Evolutionary conservation across 2,329 filamentous ascomycete genomes (phyloP), one percentile per base, ranked within the genome.

Genomic region (Xenoacremonium recifei): DNA sequence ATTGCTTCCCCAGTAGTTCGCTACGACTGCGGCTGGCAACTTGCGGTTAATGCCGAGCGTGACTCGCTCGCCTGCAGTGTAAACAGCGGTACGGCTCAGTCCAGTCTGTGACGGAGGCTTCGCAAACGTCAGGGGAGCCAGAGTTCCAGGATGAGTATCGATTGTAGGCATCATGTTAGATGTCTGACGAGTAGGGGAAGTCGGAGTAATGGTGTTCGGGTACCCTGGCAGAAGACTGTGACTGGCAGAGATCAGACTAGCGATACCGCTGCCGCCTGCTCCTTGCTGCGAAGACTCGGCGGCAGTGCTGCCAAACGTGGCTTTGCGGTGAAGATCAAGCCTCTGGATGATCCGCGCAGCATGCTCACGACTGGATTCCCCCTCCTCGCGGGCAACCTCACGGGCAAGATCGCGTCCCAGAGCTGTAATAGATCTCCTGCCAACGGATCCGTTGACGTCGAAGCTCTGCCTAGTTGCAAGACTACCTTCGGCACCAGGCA

Each of bases 1-100:
- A 42, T 82, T 86, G 57, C 84, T 95, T 37, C 92, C 92, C 92
- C 92, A 97, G 42, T 95, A 79, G 61, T 97, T 97, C 21, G 91
- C 91, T 72, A 96, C 80, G 47, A 96, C 82, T 12, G 89, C 89
- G 37, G 87, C 87, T 1, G 91, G 89, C 66, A 96, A 81, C 17
- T 79, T 79, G 31, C 85, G 80, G n/a, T 76, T 76, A 35, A 73
- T 79, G n/a, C 82, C 82, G 15, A 82, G 65, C 3, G 89, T 73
- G 2, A 82, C 81, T 46, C 85, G 79, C 58, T 96, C 90, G 38
- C 84, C 85, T 54, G 85, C 89, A 13, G 92, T 80, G 19, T 89
- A 75, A 18, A 96, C 86, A 17, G 91, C 92, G 17, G 83, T 83
- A 58, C 88, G 89, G 67, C 91, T 96, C 56, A 96, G 77, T 49